Evolutionary conservation across 306 rosid genomes (phyloP), one percentile per base, ranked within the genome.

Genomic region (Vigna nakashimae): DNA sequence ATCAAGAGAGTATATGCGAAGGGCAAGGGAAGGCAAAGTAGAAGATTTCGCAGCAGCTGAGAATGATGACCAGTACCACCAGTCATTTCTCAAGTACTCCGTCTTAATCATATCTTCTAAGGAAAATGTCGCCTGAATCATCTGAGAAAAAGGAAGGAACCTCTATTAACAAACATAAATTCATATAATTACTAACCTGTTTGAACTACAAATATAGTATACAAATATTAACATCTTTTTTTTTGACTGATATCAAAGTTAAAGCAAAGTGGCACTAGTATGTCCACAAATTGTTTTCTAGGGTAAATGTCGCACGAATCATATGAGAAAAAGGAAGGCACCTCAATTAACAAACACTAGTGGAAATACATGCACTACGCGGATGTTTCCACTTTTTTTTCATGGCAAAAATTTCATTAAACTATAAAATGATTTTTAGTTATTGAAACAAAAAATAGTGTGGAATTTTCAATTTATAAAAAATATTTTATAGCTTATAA

Each of bases 61-160:
- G 83, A 86, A 92, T 55, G 99, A 92, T 22, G 99, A 96, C 99
- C 99, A 96, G 84, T 96, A 96, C 98, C 98, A 96, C 99, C 99
- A 96, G 73, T 90, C 98, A 91, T 90, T 96, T 86, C 86, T 90
- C 18, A 96, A 87, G 87, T 90, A 88, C 49, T 91, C 94, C 0
- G 94, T 85, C 92, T 87, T 91, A 64, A 96, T 91, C 98, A 91
- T 87, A 91, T 92, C 98, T 88, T 96, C 99, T 77, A 96, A 81
- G 72, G 90, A 69, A 30, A 92, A 80, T 63, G 93, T 91, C 11
- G 97, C 98, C 86, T 96, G 97, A 81, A 93, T 88, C 94, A 96
- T 90, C 99, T 96, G 93, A 80, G 80, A 73, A 78, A 76, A 80
- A 49, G 65, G 83, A 72, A 46, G 64, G 56, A 80, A 40, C 34